A percentile compares a stretch with the other conserved stretches of the same genome.
phyloP scores from a whole-genome alignment of 2,329 filamentous ascomycete genomes.

The Alternaria sp. region DNA sequence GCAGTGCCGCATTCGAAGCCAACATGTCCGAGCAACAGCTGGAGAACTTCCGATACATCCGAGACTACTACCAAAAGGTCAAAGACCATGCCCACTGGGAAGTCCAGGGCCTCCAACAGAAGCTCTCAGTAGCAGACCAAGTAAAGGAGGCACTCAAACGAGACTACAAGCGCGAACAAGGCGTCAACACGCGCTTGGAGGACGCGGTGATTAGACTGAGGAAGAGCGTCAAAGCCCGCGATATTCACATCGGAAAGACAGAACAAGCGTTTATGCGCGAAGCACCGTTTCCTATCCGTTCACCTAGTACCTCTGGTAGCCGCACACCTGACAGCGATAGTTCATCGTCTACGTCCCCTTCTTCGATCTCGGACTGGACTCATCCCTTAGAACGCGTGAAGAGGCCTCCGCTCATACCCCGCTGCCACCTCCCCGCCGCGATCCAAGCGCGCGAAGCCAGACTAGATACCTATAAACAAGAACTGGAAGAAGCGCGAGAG shows the following conservation, averaged over 20 bases:
- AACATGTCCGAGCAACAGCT: neutral
- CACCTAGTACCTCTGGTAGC: neutral
- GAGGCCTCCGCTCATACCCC: neutral
- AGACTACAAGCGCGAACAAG: conserved; percentile 1
- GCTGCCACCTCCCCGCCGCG: neutral
- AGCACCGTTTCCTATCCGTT: neutral
- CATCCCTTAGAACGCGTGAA: neutral
- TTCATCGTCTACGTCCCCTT: neutral
- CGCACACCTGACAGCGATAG: neutral
- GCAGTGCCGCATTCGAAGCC: neutral
- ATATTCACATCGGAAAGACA: neutral
- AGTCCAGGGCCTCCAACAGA: conserved; percentile 6
- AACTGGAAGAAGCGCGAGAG: neutral
- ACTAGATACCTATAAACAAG: neutral
- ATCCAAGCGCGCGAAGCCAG: neutral
- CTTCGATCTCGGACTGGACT: neutral
- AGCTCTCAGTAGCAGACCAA: conserved; percentile 5
- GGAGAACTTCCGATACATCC: conserved; percentile 12
- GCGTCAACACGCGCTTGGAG: neutral
- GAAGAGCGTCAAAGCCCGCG: neutral
- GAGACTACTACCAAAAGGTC: conserved; percentile 14
- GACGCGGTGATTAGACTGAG: neutral
- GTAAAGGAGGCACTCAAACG: neutral
- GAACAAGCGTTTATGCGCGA: neutral
- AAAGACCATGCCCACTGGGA: conserved; percentile 10